Evolutionary conservation across 129 eudicot species (phyloP), one percentile per base, ranked within the genome.

Genomic region (Lonicera japonica): DNA sequence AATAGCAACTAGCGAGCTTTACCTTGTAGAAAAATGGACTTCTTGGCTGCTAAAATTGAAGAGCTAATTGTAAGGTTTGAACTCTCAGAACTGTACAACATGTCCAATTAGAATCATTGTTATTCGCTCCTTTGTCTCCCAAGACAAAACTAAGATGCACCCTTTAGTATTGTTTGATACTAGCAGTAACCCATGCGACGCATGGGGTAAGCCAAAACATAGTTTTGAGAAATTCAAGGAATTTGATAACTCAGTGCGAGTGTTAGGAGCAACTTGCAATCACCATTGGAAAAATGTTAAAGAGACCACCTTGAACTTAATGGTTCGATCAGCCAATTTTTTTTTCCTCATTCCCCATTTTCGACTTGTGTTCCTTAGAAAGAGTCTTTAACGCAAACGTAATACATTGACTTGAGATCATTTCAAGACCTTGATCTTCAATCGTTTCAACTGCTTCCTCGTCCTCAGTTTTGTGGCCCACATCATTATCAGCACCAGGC

Each of bases 1-100:
- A 13, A 0, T n/a, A n/a, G n/a, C n/a, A n/a, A n/a, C n/a, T 4
- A 45, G 36, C 5, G 38, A 75, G 18, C 57, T 51, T 71, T 65
- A 89, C 96, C 89, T 89, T 89, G 68, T 85, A 89, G 81, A 89
- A 89, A 71, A 85, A 89, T 48, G 96, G 96, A 78, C 95, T 89
- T 67, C n/a, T 89, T 89, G 64, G 96, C 96, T 15, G 96, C 96
- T 70, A 89, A 73, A 68, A 89, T 89, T 15, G 95, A 95, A 56
- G 96, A 89, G 78, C 96, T 89, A 21, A 89, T 89, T 89, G 96
- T 56, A 89, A 64, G 52, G 90, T 82, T 68, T 77, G 75, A 65
- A 80, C 85, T 89, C 75, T 82, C 61, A 89, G 48, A 61, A 80
- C 73, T 20, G 73, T 77, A 53, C 85, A 68, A 80, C 82, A 82